phyloP scores from a whole-genome alignment of 345 rosid genomes.

The Camelina hispida region DNA sequence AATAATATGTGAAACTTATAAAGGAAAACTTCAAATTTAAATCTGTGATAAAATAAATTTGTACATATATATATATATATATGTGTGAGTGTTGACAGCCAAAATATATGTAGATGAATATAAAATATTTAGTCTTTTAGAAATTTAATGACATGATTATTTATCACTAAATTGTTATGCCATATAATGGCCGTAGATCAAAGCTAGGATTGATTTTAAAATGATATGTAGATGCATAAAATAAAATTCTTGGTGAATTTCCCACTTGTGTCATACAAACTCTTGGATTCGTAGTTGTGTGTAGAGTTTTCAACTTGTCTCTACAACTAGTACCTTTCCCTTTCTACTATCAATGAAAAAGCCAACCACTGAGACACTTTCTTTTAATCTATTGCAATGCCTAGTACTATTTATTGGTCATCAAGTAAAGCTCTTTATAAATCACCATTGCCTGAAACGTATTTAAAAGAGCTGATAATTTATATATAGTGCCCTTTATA shows the following conservation, averaged over 20 bases:
- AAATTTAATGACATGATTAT: not conserved
- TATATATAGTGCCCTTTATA: not conserved
- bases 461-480: not conserved
- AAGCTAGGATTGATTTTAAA: not conserved
- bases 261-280: conserved; percentile 21
- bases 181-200: not conserved
- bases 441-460: conserved; percentile 14
- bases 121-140: not conserved
- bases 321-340: conserved; percentile 30
- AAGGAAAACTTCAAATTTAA: too few relatives aligned
- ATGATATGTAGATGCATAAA: not conserved
- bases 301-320: conserved; percentile 21
- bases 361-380: conserved; percentile 8
- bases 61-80: too few relatives aligned
- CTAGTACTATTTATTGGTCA: conserved; percentile 25
- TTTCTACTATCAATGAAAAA: conserved; percentile 27
- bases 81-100: too few relatives aligned
- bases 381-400: conserved; percentile 11
- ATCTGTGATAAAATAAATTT: too few relatives aligned
- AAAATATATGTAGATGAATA: not conserved
- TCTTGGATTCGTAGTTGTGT: not conserved
- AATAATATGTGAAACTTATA: not conserved
- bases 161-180: not conserved
- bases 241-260: not conserved
- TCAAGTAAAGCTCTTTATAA: conserved; percentile 17